A percentile compares a stretch with the other conserved stretches of the same genome.
phyloP scores from a whole-genome alignment of 2,329 filamentous ascomycete species.

The Aspergillus sojae region DNA sequence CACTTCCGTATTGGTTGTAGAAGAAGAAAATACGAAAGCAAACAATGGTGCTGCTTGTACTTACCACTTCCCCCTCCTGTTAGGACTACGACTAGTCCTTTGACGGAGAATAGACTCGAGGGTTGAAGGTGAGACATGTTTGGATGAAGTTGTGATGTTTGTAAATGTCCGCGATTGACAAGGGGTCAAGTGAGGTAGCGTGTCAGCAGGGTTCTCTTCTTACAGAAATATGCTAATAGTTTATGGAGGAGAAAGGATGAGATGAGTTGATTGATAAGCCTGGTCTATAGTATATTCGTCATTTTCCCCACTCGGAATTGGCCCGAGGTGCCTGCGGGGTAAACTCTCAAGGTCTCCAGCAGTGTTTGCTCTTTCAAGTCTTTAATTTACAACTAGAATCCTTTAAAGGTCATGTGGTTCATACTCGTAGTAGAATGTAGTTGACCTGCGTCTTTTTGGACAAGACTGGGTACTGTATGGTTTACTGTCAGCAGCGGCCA shows the following conservation, averaged over 20 bases:
- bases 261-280: constrained; percentile 2
- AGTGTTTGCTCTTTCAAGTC: neutral
- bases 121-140: constrained; percentile 35
- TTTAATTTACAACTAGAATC: neutral
- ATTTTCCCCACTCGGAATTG: neutral
- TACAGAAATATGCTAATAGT: neutral
- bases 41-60: constrained; percentile 1
- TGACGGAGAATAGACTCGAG: constrained; percentile 52
- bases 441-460: neutral
- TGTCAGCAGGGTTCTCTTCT: neutral
- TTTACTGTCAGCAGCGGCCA: neutral
- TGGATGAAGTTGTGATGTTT: neutral
- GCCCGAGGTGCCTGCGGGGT: neutral
- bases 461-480: neutral
- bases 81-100: constrained; percentile 55
- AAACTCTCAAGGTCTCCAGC: neutral
- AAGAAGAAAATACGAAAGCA: neutral
- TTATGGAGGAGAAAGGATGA: neutral
- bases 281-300: neutral
- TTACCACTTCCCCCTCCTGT: constrained; percentile 58
- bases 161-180: neutral
- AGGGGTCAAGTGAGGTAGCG: neutral
- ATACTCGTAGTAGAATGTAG: neutral
- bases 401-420: too few species aligned
- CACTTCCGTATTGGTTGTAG: neutral